Conservation (phyloP, 768 basidiomycete species). For the Artomyces pyxidatus region DNA sequence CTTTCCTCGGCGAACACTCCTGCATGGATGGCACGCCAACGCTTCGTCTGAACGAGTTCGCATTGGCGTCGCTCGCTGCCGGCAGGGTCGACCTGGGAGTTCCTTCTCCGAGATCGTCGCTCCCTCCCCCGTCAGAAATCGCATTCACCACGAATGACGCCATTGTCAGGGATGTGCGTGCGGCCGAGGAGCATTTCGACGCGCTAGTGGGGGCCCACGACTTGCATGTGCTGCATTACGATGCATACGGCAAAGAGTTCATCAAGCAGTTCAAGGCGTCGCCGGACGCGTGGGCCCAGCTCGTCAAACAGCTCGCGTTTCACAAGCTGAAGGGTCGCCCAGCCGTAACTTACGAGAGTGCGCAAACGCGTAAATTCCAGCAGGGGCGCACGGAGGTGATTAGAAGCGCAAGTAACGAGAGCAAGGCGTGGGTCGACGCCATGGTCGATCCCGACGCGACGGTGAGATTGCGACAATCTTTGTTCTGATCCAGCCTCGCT, state of each 20-base stretch:
- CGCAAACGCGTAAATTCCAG: slow-evolving; percentile 89
- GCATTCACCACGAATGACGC: slow-evolving; percentile 56
- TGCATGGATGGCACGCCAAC: slow-evolving; percentile 96
- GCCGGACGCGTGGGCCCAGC: slow-evolving; percentile 93
- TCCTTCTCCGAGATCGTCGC: background rate
- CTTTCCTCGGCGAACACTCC: slow-evolving; percentile 84
- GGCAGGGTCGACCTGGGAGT: slow-evolving; percentile 74
- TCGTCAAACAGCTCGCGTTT: slow-evolving; percentile 95
- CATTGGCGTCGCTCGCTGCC: slow-evolving; percentile 65
- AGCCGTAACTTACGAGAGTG: slow-evolving; percentile 85
- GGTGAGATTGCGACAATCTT: slow-evolving; percentile 26
- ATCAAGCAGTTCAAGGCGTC: slow-evolving; percentile 80
- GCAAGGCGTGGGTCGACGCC: slow-evolving; percentile 79
- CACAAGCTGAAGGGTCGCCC: slow-evolving; percentile 73
- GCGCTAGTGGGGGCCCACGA: slow-evolving; percentile 72
- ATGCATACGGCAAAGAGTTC: slow-evolving; percentile 69
- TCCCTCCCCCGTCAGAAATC: slow-evolving; percentile 52
- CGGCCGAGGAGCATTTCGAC: slow-evolving; percentile 63
- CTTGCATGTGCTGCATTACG: slow-evolving; percentile 33
- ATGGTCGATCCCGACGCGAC: slow-evolving; percentile 58
- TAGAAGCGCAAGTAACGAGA: slow-evolving; percentile 74
- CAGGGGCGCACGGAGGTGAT: slow-evolving; percentile 94
- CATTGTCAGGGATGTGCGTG: slow-evolving; percentile 42
- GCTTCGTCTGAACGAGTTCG: slow-evolving; percentile 89
- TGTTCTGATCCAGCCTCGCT: background rate